phyloP scores from a whole-genome alignment of 2,329 filamentous ascomycete species.

The Berkeleyomyces rouxiae region DNA sequence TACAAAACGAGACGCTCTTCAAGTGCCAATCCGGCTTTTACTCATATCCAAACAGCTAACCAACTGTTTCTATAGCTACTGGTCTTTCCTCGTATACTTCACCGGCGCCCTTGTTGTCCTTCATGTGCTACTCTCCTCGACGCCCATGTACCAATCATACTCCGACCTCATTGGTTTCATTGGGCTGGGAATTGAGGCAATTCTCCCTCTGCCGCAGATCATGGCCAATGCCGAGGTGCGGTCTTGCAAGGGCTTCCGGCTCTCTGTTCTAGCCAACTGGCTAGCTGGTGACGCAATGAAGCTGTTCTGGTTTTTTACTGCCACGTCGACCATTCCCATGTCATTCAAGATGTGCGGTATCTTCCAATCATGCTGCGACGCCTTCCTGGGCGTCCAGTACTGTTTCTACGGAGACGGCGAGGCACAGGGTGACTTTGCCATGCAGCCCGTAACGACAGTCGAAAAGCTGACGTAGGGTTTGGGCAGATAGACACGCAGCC shows the following conservation, averaged over 20 bases:
- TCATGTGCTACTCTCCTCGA: conserved; percentile 49
- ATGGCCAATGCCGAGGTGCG: conserved; percentile 49
- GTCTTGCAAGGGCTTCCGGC: conserved; percentile 61
- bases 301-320: conserved; percentile 71
- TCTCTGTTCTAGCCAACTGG: conserved; percentile 64
- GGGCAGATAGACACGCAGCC: not conserved
- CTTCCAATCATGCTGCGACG: conserved; percentile 65
- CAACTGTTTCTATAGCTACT: conserved; percentile 40
- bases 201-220: conserved; percentile 67
- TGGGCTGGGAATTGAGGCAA: conserved; percentile 65
- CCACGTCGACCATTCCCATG: conserved; percentile 51
- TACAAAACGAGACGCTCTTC: conserved; percentile 13
- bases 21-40: too few species aligned
- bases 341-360: conserved; percentile 70
- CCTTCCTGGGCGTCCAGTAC: conserved; percentile 59
- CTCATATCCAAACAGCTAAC: not conserved
- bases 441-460: conserved; percentile 10
- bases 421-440: conserved; percentile 9
- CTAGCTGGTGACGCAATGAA: conserved; percentile 70
- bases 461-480: conserved; percentile 11
- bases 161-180: conserved; percentile 52
- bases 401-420: conserved; percentile 39
- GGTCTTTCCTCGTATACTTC: conserved; percentile 59
- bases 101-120: conserved; percentile 41
- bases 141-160: conserved; percentile 45